A percentile compares a stretch with the other conserved stretches of the same genome.
phyloP scores from a whole-genome alignment of 768 basidiomycete species.

The Polyporus arcularius region DNA sequence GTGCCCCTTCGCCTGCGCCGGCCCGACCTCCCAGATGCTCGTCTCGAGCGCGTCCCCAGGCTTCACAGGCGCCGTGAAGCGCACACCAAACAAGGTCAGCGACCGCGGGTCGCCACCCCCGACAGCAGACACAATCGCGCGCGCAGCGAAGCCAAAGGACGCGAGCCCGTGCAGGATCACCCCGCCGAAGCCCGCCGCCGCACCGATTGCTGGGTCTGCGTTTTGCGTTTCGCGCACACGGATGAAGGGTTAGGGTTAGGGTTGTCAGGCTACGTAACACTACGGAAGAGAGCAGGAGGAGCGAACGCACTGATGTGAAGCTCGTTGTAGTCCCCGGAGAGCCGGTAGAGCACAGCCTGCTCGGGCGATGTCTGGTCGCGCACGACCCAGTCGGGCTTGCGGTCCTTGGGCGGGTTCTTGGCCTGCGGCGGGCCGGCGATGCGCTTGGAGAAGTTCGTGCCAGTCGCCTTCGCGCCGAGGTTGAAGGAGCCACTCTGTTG shows the following conservation, averaged over 20 bases:
- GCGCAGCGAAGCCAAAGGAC: conserved; percentile 80
- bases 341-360: conserved; percentile 49
- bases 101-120: conserved; percentile 62
- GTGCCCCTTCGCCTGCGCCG: conserved; percentile 28
- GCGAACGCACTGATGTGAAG: conserved; percentile 45
- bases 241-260: too few species aligned
- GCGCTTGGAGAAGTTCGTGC: conserved; percentile 41
- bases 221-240: too few species aligned
- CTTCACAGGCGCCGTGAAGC: conserved; percentile 83
- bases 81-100: conserved; percentile 66
- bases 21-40: conserved; percentile 73
- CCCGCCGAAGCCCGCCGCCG: conserved; percentile 76
- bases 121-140: conserved; percentile 66
- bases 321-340: conserved; percentile 55
- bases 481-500: conserved; percentile 42
- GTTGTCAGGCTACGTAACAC: neutral
- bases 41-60: conserved; percentile 84
- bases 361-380: conserved; percentile 41
- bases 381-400: conserved; percentile 42
- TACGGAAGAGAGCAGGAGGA: neutral
- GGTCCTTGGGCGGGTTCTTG: conserved; percentile 39
- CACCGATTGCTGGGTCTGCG: conserved; percentile 73
- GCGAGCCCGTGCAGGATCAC: conserved; percentile 86
- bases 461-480: conserved; percentile 42
- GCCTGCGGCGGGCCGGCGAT: conserved; percentile 38